Percentiles rank a stretch among this genome's conserved stretches.
Conservation (phyloP, 768 basidiomycete species). For the Chalciporus piperatus region DNA sequence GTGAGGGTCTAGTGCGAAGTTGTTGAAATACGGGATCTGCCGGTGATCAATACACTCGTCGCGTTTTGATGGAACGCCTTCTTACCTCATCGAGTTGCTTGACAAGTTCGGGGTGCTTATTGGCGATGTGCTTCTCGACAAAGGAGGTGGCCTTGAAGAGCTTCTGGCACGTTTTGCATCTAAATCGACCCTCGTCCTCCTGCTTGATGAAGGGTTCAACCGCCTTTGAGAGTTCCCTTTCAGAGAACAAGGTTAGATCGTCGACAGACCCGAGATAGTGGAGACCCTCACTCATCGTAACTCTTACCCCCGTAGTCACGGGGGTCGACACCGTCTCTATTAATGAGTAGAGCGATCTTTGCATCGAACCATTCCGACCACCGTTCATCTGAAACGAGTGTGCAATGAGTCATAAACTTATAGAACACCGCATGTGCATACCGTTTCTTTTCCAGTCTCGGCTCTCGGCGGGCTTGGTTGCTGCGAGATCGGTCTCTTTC, state of each 20-base stretch:
- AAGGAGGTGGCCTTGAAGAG: constrained; percentile 97
- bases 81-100: constrained; percentile 82
- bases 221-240: constrained; percentile 77
- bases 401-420: constrained; percentile 7
- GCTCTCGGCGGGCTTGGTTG: constrained; percentile 38
- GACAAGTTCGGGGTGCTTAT: constrained; percentile 88
- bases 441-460: constrained; percentile 66
- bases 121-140: constrained; percentile 95
- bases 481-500: constrained; percentile 36
- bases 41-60: constrained; percentile 16
- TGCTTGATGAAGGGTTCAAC: constrained; percentile 84
- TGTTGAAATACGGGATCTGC: constrained; percentile 89
- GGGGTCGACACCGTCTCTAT: constrained; percentile 78
- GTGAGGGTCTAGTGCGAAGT: constrained; percentile 94
- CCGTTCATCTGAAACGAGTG: constrained; percentile 59
- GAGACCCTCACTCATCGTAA: constrained; percentile 74
- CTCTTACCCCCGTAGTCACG: constrained; percentile 87
- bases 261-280: constrained; percentile 3
- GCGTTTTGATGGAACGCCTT: constrained; percentile 7
- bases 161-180: constrained; percentile 96
- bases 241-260: constrained; percentile 13
- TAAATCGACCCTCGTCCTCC: constrained; percentile 95
- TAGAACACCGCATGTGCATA: constrained; percentile 30
- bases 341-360: constrained; percentile 78
- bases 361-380: constrained; percentile 90